phyloP scores from a whole-genome alignment of 1,139 yeast genomes.

The Nakaseomyces uthaithaninus region DNA sequence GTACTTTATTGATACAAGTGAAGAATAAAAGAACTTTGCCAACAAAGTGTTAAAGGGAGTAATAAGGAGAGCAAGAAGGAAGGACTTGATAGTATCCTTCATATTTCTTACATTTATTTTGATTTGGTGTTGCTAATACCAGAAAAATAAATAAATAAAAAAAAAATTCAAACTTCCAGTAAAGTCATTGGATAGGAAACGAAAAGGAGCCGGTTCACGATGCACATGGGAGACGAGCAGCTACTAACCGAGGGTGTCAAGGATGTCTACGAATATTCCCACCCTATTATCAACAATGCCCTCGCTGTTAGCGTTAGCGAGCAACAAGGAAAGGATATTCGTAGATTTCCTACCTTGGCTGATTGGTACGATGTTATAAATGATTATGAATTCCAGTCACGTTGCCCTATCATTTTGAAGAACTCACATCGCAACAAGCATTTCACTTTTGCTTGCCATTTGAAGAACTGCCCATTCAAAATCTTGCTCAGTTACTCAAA shows the following conservation, averaged over 20 bases:
- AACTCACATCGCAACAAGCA: slow-evolving; percentile 32
- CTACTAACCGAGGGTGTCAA: slow-evolving; percentile 6
- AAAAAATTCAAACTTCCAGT: no score
- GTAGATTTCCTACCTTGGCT: slow-evolving; percentile 24
- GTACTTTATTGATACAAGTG: no score
- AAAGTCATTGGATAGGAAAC: no score
- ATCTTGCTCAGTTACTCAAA: slow-evolving; percentile 28
- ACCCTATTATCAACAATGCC: slow-evolving; percentile 29
- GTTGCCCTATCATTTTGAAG: slow-evolving; percentile 32
- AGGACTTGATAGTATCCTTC: no score
- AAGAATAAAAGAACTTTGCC: no score
- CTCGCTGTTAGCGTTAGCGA: slow-evolving; percentile 21
- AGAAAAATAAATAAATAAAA: no score
- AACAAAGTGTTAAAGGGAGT: no score
- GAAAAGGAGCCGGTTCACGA: background rate
- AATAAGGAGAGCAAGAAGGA: no score
- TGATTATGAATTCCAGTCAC: slow-evolving; percentile 32
- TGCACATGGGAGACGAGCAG: background rate
- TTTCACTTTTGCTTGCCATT: slow-evolving; percentile 32
- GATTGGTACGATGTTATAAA: slow-evolving; percentile 32
- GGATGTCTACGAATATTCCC: slow-evolving; percentile 28
- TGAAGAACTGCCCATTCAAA: slow-evolving; percentile 30
- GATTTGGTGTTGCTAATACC: no score
- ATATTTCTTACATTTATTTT: no score
- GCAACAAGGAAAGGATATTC: slow-evolving; percentile 16